A percentile compares a stretch with the other conserved stretches of the same genome.
Conservation (phyloP, 1,284 basidiomycete species). For the Ceratobasidium sp. region DNA sequence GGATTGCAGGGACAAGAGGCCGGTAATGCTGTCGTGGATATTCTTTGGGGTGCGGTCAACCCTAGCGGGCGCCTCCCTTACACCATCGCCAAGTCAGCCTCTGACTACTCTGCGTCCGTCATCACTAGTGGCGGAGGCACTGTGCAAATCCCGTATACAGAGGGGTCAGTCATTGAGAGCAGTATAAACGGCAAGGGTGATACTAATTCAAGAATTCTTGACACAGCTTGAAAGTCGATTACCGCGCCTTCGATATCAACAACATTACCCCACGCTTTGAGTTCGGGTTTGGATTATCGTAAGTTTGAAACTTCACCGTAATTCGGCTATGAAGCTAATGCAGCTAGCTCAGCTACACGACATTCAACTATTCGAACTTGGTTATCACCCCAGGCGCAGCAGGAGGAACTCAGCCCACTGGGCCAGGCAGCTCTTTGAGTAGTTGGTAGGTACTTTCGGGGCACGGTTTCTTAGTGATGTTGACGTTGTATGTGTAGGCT, state of each 20-base stretch:
- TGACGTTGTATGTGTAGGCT: conserved; percentile 31
- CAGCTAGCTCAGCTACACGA: conserved; percentile 58
- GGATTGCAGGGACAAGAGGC: conserved; percentile 63
- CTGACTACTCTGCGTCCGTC: conserved; percentile 58
- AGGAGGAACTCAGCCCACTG: conserved; percentile 47
- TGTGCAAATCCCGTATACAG: conserved; percentile 65
- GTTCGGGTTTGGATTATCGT: conserved; percentile 79
- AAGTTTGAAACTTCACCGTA: not conserved
- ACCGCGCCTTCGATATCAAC: conserved; percentile 73
- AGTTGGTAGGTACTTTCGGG: conserved; percentile 40
- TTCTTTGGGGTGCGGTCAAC: conserved; percentile 73
- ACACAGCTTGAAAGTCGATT: conserved; percentile 61
- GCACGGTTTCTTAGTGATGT: not conserved
- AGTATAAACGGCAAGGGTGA: not conserved
- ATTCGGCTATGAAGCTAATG: not conserved
- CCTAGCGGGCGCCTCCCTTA: conserved; percentile 65
- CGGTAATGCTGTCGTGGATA: conserved; percentile 70
- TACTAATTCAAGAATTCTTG: not conserved
- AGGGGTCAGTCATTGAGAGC: conserved; percentile 50
- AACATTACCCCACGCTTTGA: conserved; percentile 64
- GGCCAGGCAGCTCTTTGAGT: conserved; percentile 46
- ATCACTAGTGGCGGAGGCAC: conserved; percentile 41
- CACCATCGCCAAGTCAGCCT: conserved; percentile 63
- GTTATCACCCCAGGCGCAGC: conserved; percentile 48
- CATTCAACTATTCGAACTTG: conserved; percentile 58